These are phyloP conservation scores for Peziza echinospora DNA, from an alignment of 495 filamentous ascomycete genomes.

Conservation along the genomic window DNA sequence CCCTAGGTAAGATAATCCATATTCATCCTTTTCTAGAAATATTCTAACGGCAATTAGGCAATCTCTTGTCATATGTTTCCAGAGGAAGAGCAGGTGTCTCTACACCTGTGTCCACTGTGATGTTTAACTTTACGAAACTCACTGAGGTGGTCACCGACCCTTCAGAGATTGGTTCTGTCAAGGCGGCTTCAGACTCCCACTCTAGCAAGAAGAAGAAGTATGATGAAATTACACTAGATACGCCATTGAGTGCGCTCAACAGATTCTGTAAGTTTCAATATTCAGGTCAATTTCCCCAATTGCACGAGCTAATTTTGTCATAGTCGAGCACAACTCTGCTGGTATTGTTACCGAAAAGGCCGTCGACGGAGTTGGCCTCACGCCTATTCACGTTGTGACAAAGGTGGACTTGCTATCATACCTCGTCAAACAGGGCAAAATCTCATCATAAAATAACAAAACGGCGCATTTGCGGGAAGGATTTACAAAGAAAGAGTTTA, in stretches of 20 bases:
- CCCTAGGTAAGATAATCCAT: too few species aligned
- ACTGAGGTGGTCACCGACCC: conserved; percentile 76
- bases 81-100: conserved; percentile 50
- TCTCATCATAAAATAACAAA: too few species aligned
- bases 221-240: conserved; percentile 83
- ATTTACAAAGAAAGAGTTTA: too few species aligned
- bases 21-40: too few species aligned
- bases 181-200: conserved; percentile 14
- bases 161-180: conserved; percentile 31
- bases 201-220: conserved; percentile 38
- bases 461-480: too few species aligned
- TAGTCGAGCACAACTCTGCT: conserved; percentile 86
- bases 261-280: conserved; percentile 36
- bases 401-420: conserved; percentile 93
- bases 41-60: too few species aligned
- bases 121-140: conserved; percentile 82
- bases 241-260: conserved; percentile 58
- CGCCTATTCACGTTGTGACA: conserved; percentile 75
- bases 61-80: conserved; percentile 75
- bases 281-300: not conserved
- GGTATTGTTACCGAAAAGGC: conserved; percentile 68
- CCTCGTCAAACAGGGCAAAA: conserved; percentile 65
- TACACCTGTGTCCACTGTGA: conserved; percentile 62
- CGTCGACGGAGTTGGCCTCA: conserved; percentile 34
- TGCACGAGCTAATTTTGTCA: not conserved